A percentile compares a stretch with the other conserved stretches of the same genome.
Evolutionary conservation across 2,329 filamentous ascomycete genomes (phyloP).

Genomic region (Whalleya microplaca): DNA sequence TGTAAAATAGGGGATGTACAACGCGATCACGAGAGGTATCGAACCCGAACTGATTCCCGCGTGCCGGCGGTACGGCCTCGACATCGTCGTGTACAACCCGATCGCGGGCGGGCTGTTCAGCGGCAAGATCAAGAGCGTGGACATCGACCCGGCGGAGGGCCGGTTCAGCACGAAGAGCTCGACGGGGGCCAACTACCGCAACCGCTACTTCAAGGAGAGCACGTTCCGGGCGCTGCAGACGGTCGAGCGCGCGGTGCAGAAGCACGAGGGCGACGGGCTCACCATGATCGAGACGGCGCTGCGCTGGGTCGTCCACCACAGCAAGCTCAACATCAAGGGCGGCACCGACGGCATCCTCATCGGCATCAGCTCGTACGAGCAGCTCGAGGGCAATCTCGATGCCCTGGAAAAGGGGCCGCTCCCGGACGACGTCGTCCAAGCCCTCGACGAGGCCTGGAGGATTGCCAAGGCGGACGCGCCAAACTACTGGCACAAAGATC

Average conservation of each 20-base stretch:
- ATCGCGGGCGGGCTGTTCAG: constrained; percentile 80
- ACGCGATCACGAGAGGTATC: constrained; percentile 75
- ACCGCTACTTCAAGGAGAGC: constrained; percentile 72
- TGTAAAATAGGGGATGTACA: constrained; percentile 70
- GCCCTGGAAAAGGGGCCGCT: constrained; percentile 71
- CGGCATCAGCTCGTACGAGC: constrained; percentile 59
- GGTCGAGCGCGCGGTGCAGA: constrained; percentile 69
- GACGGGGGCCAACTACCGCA: constrained; percentile 62
- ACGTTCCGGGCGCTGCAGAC: constrained; percentile 66
- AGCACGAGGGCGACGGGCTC: constrained; percentile 66
- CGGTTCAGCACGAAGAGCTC: constrained; percentile 64
- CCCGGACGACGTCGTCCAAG: constrained; percentile 74
- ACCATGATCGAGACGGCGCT: constrained; percentile 74
- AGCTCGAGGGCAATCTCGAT: constrained; percentile 61
- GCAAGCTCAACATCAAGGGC: constrained; percentile 54
- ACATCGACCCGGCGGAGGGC: constrained; percentile 65
- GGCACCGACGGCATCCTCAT: constrained; percentile 64
- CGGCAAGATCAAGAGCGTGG: constrained; percentile 74
- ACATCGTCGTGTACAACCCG: constrained; percentile 82
- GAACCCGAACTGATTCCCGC: constrained; percentile 75
- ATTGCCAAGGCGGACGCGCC: constrained; percentile 63
- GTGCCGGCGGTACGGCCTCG: constrained; percentile 75
- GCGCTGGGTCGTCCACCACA: constrained; percentile 76
- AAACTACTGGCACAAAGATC: constrained; percentile 61
- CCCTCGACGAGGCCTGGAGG: constrained; percentile 77